phyloP scores from a whole-genome alignment of 768 basidiomycete genomes.

The Boletus bicolor region DNA sequence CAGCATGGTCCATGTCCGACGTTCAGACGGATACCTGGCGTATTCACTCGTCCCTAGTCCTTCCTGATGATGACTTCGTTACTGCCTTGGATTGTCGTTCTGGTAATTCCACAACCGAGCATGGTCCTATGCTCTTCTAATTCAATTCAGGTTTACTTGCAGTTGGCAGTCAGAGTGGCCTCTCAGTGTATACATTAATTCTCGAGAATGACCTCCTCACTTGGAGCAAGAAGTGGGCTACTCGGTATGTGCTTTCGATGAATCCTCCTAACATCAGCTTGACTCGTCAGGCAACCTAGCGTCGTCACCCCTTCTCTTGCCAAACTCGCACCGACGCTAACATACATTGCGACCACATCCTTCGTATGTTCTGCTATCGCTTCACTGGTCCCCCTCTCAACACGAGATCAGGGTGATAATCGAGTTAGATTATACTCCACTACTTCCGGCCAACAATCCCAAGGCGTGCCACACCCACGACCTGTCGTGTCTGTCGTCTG shows the following conservation, averaged over 20 bases:
- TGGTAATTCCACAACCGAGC: conserved; percentile 41
- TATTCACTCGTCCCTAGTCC: conserved; percentile 76
- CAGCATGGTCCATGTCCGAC: conserved; percentile 76
- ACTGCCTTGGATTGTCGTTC: conserved; percentile 71
- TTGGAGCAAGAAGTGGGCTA: conserved; percentile 79
- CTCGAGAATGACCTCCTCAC: conserved; percentile 80
- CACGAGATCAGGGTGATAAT: conserved; percentile 47
- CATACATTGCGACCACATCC: conserved; percentile 66
- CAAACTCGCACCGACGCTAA: conserved; percentile 72
- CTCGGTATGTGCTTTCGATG: conserved; percentile 41
- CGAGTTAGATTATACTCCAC: conserved; percentile 67
- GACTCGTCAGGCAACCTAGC: conserved; percentile 31
- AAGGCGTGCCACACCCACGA: conserved; percentile 71
- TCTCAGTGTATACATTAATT: conserved; percentile 75
- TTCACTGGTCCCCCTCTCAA: conserved; percentile 8
- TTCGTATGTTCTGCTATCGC: conserved; percentile 39
- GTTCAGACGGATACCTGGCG: conserved; percentile 64
- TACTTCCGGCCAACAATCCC: conserved; percentile 65
- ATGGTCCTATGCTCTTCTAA: conserved; percentile 23
- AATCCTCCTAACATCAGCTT: conserved; percentile 5
- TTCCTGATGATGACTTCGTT: conserved; percentile 52
- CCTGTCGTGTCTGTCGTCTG: conserved; percentile 67
- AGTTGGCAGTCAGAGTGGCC: conserved; percentile 54
- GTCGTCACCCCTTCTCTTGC: conserved; percentile 48
- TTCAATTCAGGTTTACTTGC: conserved; percentile 63